A percentile compares a stretch with the other conserved stretches of the same genome.
Conservation (phyloP, 2,329 filamentous ascomycete genomes). For the Aspergillus sclerotialis region DNA sequence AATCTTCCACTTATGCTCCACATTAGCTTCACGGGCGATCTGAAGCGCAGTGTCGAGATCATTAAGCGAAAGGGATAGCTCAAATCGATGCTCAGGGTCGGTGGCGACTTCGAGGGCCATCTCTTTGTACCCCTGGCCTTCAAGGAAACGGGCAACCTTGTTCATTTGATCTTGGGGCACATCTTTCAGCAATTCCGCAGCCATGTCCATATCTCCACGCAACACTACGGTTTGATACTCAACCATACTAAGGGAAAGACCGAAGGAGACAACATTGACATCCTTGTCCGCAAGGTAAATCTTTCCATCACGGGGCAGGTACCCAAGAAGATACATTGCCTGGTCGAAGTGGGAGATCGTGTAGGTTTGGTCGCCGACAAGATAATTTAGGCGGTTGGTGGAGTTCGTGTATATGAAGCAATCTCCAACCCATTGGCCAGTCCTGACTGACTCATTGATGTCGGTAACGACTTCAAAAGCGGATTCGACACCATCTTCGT, state of each 20-base stretch:
- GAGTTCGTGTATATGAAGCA: constrained; percentile 98
- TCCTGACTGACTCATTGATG: constrained; percentile 86
- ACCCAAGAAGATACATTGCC: constrained; percentile 89
- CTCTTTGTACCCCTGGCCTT: constrained; percentile 95
- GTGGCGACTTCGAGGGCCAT: constrained; percentile 90
- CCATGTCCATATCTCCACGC: constrained; percentile 85
- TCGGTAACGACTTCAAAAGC: constrained; percentile 96
- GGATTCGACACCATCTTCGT: constrained; percentile 87
- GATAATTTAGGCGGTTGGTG: constrained; percentile 93
- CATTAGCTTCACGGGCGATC: constrained; percentile 74
- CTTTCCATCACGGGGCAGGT: constrained; percentile 88
- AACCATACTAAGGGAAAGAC: constrained; percentile 82
- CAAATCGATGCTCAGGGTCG: constrained; percentile 93
- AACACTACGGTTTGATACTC: constrained; percentile 97
- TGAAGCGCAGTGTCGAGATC: constrained; percentile 80
- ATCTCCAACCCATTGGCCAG: constrained; percentile 96
- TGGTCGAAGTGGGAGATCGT: constrained; percentile 96
- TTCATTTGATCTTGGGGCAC: constrained; percentile 93
- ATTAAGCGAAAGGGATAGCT: constrained; percentile 75
- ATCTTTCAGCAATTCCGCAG: constrained; percentile 72
- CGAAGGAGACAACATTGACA: constrained; percentile 82
- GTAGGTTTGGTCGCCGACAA: constrained; percentile 96
- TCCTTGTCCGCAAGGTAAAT: constrained; percentile 97
- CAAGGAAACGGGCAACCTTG: constrained; percentile 95
- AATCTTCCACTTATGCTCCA: constrained; percentile 97